Percentiles rank a stretch among this genome's conserved stretches.
Conservation (phyloP, 202 grass and related monocot genomes). For the Setaria viridis region DNA sequence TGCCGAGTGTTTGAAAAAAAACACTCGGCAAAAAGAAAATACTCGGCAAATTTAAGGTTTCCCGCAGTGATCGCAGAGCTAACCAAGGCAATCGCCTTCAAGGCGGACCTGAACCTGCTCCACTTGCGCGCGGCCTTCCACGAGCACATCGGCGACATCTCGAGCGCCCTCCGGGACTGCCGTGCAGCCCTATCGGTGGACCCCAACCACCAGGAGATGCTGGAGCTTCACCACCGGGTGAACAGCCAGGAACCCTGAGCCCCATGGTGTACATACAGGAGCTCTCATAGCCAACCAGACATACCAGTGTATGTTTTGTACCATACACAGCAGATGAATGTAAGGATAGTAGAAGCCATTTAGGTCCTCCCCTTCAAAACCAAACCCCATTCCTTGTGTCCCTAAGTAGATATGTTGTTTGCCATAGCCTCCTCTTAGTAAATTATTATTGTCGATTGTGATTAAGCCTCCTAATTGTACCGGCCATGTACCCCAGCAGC, state of each 20-base stretch:
- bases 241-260: constrained; percentile 94
- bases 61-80: too few relatives aligned
- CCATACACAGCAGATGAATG: constrained; percentile 61
- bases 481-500: constrained; percentile 35
- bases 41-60: too few relatives aligned
- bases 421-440: constrained; percentile 48
- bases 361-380: constrained; percentile 26
- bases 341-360: constrained; percentile 47
- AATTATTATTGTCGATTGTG: constrained; percentile 54
- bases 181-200: constrained; percentile 90
- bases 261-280: constrained; percentile 58
- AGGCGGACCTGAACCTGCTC: constrained; percentile 92
- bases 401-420: constrained; percentile 47
- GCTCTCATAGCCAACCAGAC: constrained; percentile 47
- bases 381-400: constrained; percentile 42
- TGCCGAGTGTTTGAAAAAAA: too few relatives aligned
- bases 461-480: constrained; percentile 43
- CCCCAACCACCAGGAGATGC: constrained; percentile 99
- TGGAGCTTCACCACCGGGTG: constrained; percentile 94
- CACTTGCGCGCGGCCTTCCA: constrained; percentile 95
- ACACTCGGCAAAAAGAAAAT: too few relatives aligned
- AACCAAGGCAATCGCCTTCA: constrained; percentile 85
- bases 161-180: constrained; percentile 83
- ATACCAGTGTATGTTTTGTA: constrained; percentile 69
- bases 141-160: constrained; percentile 79